Conservation (phyloP, 139 green algal genomes). For the Chlorella sp. region DNA sequence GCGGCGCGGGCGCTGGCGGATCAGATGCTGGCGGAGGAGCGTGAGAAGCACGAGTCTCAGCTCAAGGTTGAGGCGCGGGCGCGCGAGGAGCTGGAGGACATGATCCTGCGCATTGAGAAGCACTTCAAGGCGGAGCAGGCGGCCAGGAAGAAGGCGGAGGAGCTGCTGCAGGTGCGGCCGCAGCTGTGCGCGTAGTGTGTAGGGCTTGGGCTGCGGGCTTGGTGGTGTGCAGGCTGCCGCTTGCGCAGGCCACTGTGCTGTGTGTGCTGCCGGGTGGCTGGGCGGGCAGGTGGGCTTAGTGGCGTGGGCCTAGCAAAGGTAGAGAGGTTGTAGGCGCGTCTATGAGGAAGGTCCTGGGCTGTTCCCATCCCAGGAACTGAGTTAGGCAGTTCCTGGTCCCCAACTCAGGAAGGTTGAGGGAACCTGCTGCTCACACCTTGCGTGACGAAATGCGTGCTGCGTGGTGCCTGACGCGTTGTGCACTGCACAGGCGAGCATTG, state of each 20-base stretch:
- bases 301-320: too few relatives aligned
- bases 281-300: neutral
- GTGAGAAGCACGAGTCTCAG: neutral
- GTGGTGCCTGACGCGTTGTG: too few relatives aligned
- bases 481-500: constrained; percentile 29
- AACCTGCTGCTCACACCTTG: too few relatives aligned
- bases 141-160: constrained; percentile 49
- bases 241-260: neutral
- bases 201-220: neutral
- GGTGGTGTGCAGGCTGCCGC: neutral
- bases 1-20: neutral
- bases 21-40: neutral
- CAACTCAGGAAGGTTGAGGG: too few relatives aligned
- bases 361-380: too few relatives aligned
- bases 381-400: too few relatives aligned
- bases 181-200: too few relatives aligned
- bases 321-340: too few relatives aligned
- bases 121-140: constrained; percentile 69
- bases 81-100: constrained; percentile 71
- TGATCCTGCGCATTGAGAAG: constrained; percentile 77
- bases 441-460: neutral
- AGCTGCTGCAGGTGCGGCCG: constrained; percentile 41
- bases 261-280: neutral
- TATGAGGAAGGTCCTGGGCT: too few relatives aligned
- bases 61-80: neutral